Evolutionary conservation across 169 alveolate species (phyloP), one percentile per base, ranked within the genome.

Genomic region (Perkinsus chesapeaki): DNA sequence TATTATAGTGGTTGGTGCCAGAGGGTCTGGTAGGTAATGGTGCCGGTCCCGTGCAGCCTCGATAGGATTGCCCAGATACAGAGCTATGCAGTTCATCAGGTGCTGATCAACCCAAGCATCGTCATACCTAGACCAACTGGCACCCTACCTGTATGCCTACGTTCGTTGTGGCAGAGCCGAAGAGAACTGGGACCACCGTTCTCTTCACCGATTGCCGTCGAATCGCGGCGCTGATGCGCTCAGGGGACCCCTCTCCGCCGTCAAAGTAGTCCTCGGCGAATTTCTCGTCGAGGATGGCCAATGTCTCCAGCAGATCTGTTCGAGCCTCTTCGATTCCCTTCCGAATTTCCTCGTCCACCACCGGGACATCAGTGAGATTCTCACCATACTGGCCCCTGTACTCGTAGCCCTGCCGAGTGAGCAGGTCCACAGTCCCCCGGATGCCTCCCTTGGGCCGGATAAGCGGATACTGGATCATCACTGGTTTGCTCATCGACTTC

Each of bases 151-250:
- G 96, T 3, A 96, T 96, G 73, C 97, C 98, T 91, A 96, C 95
- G 91, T 96, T 96, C 93, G 96, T 96, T 92, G 93, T 95, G 3
- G 98, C 98, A 72, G 97, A 95, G 3, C 98, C 98, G 97, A 96
- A 96, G 48, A 96, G 94, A 0, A 96, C 97, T 27, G 98, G 97
- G 3, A 96, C 93, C 72, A 96, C 95, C 38, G 93, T 93, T 31
- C 91, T 92, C 1, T 60, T 95, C 39, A 96, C 92, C 20, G 96
- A 94, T 27, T 92, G 39, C 91, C 94, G 93, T 91, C 98, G 94
- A 31, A 96, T 96, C 0, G 96, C 94, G 20, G 92, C 73, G 47
- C 95, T 95, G 9, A 96, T 20, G 20, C 82, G 91, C 39, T 96
- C 96, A 7, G 39, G 94, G 39, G 96, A 60, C 31, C 95, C 94